Base-by-base conservation (phyloP, 768 basidiomycete genomes). In the Boletus subparvulus region DNA sequence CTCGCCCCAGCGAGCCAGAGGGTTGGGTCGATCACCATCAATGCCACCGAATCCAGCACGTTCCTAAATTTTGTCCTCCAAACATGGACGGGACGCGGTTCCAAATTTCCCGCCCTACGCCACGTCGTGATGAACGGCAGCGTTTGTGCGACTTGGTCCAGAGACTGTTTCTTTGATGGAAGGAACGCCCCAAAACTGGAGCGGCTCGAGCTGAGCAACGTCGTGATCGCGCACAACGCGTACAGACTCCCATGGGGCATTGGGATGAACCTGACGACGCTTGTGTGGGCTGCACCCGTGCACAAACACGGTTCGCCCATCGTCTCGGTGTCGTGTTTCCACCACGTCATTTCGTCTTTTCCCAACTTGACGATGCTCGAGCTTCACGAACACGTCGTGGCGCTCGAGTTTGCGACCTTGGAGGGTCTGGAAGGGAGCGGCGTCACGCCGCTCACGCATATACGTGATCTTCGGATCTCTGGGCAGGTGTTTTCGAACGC, bases 361-460 rank as follows among this genome's bases (percentile, higher is more conserved):
- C 65, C 65, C 6, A 65, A 37, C 26, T 36, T 66, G 26, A 59
- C 46, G 14, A 47, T 40, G n/a, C 66, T 66, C 30, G 65, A 65
- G 47, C 48, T 66, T 8, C 55, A 47, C 24, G 65, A 52, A 2
- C 55, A 59, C 40, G 57, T 55, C 26, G 47, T 61, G 1, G 60
- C 30, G 19, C 47, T 61, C 51, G 59, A 66, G 33, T 50, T 43
- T 33, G 50, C 11, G 24, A 46, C 44, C 6, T 6, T 52, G 40
- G 50, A 51, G 14, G 42, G 19, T 30, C 49, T 67, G 35, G 47
- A 49, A 11, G 57, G 4, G 30, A 42, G 5, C 14, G 46, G 48
- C 1, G 0, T 67, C 33, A 28, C 13, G 32, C 55, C 62, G 17
- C 50, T 68, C 49, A 17, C 28, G 17, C 57, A 57, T 2, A 19